These are phyloP conservation scores for Coffea eugenioides DNA, from an alignment of 257 asterid species.

Conservation along the genomic window DNA sequence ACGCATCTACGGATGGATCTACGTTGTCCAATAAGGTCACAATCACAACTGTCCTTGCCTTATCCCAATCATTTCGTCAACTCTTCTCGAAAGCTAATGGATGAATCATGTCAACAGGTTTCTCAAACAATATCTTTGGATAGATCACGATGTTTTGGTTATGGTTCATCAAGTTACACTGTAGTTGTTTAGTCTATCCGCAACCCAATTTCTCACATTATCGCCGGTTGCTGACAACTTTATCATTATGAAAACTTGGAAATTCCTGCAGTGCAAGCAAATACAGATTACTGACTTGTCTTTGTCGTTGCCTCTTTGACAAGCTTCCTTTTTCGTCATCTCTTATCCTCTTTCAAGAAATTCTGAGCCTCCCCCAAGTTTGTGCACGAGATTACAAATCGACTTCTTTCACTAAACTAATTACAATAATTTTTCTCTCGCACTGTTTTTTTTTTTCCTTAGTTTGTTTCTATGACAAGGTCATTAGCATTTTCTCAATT, in stretches of 20 bases:
- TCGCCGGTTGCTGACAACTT: background rate
- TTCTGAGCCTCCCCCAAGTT: background rate
- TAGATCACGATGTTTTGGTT: slow-evolving; percentile 12
- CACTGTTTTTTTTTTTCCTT: too few species aligned
- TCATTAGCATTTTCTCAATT: too few species aligned
- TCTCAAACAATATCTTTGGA: slow-evolving; percentile 5
- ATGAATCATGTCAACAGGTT: slow-evolving; percentile 6
- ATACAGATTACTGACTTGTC: background rate
- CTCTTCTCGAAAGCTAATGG: background rate
- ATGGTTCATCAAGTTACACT: background rate
- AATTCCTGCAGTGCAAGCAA: background rate
- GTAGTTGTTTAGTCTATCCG: background rate
- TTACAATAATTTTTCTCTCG: background rate
- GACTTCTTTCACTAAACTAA: background rate
- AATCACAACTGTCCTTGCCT: slow-evolving; percentile 6
- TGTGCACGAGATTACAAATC: background rate
- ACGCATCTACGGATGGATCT: background rate
- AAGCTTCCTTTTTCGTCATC: background rate
- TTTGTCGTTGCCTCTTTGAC: background rate
- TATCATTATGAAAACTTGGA: background rate
- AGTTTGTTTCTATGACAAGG: too few species aligned
- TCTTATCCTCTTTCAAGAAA: background rate
- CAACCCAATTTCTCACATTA: background rate
- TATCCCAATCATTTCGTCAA: slow-evolving; percentile 12
- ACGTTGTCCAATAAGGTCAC: slow-evolving; percentile 19